phyloP scores from a whole-genome alignment of 169 alveolate genomes.

The Eimeria brunetti region DNA sequence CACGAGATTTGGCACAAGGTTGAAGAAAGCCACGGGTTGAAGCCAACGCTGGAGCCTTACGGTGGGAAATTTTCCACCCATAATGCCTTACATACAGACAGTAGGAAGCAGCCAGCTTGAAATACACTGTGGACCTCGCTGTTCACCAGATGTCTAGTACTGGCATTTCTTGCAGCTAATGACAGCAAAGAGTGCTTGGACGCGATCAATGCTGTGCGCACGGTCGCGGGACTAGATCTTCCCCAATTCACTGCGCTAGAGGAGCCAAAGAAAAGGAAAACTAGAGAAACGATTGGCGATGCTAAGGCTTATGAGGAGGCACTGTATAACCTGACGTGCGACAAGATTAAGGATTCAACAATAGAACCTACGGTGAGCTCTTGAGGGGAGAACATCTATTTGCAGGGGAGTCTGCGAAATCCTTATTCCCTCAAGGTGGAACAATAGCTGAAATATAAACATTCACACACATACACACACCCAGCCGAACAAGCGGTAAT shows the following conservation, averaged over 20 bases:
- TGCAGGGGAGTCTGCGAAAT: not conserved
- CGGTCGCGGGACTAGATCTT: not conserved
- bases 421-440: not conserved
- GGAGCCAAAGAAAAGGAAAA: too few relatives aligned
- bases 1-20: constrained; percentile 30
- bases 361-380: constrained; percentile 42
- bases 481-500: not conserved
- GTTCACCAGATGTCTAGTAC: not conserved
- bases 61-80: not conserved
- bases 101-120: not conserved
- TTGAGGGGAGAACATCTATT: not conserved
- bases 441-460: not conserved
- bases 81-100: not conserved
- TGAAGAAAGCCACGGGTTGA: not conserved
- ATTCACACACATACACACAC: not conserved
- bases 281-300: not conserved
- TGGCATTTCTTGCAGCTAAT: not conserved
- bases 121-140: not conserved
- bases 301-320: not conserved
- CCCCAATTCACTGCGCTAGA: not conserved
- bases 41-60: constrained; percentile 5
- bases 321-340: constrained; percentile 13
- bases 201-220: constrained; percentile 45
- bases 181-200: not conserved
- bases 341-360: not conserved